Evolutionary conservation across 2,329 filamentous ascomycete species (phyloP).

Genomic region (Botrytis sinoallii): DNA sequence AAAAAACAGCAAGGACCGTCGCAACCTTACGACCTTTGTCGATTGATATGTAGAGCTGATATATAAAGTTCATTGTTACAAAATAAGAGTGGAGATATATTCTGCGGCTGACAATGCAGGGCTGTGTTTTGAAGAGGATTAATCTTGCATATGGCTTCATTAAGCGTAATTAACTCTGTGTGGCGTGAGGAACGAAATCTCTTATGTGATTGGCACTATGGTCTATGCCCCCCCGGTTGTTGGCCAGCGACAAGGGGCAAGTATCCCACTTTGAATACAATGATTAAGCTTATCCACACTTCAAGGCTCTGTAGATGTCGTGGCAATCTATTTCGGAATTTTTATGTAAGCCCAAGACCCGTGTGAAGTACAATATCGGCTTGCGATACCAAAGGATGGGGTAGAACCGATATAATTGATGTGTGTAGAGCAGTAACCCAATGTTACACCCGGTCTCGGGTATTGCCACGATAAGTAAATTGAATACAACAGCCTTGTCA

Average conservation of each 20-base stretch:
- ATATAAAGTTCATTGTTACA: background rate
- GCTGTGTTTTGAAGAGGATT: background rate
- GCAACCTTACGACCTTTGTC: background rate
- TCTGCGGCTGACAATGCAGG: conserved; percentile 12
- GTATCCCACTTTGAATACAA: background rate
- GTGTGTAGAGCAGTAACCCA: background rate
- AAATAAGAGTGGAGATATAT: background rate
- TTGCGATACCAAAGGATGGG: background rate
- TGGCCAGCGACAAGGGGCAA: background rate
- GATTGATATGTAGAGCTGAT: background rate
- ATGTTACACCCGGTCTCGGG: background rate
- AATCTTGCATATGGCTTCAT: background rate
- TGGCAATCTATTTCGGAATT: background rate
- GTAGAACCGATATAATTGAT: background rate
- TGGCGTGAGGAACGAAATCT: background rate
- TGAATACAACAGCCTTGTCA: background rate
- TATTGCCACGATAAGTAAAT: background rate
- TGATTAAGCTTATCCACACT: conserved; percentile 1
- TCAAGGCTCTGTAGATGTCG: background rate
- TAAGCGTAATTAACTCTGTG: conserved; percentile 8
- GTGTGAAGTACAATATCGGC: background rate
- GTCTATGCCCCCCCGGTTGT: background rate
- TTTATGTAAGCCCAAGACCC: background rate
- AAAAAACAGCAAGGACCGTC: background rate
- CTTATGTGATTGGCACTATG: background rate